Percentiles rank a stretch among this genome's conserved stretches.
Evolutionary conservation across 2,329 filamentous ascomycete genomes (phyloP).

Genomic region (Apiospora malaysiana): DNA sequence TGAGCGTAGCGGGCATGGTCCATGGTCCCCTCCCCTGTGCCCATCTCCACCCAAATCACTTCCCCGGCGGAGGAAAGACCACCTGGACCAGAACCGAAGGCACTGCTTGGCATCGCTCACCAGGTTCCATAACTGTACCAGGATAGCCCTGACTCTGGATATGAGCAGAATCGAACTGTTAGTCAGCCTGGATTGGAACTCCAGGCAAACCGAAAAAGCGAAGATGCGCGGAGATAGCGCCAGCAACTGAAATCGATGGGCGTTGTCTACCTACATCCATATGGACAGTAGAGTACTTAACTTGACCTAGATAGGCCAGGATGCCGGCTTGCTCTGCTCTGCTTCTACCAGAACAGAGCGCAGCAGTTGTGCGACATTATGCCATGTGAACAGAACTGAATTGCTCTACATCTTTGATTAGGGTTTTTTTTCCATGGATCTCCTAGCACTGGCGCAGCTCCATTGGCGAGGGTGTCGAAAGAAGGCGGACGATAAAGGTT

Average conservation of each 20-base stretch:
- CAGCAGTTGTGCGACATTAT: background rate
- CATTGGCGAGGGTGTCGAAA: background rate
- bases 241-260: background rate
- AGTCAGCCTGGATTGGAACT: background rate
- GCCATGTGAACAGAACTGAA: background rate
- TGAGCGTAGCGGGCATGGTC: background rate
- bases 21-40: background rate
- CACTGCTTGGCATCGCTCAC: conserved; percentile 15
- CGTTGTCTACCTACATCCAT: no score
- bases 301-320: no score
- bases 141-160: background rate
- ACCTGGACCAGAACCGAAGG: conserved; percentile 2
- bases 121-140: conserved; percentile 1
- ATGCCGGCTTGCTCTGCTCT: background rate
- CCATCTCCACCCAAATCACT: conserved; percentile 14
- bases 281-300: no score
- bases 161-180: conserved; percentile 1
- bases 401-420: conserved; percentile 3
- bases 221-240: background rate
- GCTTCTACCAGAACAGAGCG: background rate
- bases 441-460: background rate
- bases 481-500: background rate
- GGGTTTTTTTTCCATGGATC: background rate
- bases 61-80: conserved; percentile 5
- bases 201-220: background rate